These are phyloP conservation scores for Thecaphora frezii DNA, from an alignment of 1,284 basidiomycete genomes.

Conservation along the genomic window DNA sequence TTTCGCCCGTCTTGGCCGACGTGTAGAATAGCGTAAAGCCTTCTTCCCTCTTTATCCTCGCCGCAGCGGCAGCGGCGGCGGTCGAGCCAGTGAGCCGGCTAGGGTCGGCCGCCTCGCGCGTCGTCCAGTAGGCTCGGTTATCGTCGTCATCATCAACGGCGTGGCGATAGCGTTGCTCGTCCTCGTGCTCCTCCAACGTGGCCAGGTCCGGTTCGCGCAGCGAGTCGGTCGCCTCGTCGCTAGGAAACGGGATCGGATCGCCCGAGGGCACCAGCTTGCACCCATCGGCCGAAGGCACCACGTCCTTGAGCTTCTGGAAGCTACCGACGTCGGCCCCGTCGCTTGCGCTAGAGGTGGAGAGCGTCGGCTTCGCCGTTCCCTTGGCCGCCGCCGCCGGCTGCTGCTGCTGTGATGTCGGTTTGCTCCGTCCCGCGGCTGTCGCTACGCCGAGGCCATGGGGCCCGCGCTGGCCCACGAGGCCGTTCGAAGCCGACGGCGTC, in stretches of 20 bases:
- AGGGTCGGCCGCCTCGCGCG: no score
- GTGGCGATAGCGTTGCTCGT: background rate
- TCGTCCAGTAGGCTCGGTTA: no score
- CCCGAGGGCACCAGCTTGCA: background rate
- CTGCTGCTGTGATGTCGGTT: no score
- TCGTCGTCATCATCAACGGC: no score
- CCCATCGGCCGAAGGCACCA: background rate
- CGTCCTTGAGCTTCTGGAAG: background rate
- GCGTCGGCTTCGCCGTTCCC: conserved; percentile 8
- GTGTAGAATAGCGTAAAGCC: conserved; percentile 52
- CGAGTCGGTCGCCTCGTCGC: background rate
- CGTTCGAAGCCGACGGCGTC: conserved; percentile 8
- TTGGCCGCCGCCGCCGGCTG: no score
- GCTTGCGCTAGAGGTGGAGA: background rate
- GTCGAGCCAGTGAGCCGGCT: no score
- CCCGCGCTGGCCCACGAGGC: no score
- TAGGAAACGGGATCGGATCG: conserved; percentile 29
- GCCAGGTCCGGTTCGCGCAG: background rate
- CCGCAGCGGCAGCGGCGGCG: no score
- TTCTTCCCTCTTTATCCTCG: conserved; percentile 9
- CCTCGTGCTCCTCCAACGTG: background rate
- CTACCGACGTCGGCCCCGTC: background rate
- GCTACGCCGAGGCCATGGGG: no score
- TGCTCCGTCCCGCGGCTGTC: no score
- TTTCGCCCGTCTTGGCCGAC: conserved; percentile 32